Evolutionary conservation across 2,329 filamentous ascomycete species (phyloP), one percentile per base, ranked within the genome.

Genomic region (Periconia sp.): DNA sequence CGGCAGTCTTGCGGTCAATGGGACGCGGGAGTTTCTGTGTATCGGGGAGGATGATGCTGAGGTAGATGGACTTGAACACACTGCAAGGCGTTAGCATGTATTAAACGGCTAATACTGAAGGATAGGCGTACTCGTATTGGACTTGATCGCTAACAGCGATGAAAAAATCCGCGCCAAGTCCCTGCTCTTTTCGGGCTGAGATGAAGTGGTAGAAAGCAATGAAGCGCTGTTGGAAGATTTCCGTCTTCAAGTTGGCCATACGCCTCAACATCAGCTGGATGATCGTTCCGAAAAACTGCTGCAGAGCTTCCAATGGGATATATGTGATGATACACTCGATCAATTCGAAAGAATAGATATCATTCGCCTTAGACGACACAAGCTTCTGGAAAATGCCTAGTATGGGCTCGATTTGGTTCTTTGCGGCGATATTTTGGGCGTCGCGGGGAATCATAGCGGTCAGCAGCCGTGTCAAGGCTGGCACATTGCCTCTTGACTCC

Each of bases 311-410:
- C 78, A 82, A 79, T 36, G 89, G 83, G 60, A 96, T 87, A 7
- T 83, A 82, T 35, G 82, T 79, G 48, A 95, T 77, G 36, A 95
- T 78, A 4, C 86, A 81, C 65, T 99, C 94, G 46, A 99, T 78
- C 33, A 99, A 80, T 64, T 99, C 94, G 62, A 97, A 96, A 1
- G 86, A 89, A 61, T 92, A 86, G 15, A 83, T 78, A 66, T 99
- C 94, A 35, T 92, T 92, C 48, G 87, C 85, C 73, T 94, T 96
- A 54, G 82, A 85, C 3, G 81, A 80, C 29, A 96, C 78, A 9
- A 99, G 81, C 61, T 89, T 92, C 69, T 97, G 92, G 78, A 97
- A 99, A 51, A 99, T 94, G 43, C 91, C 89, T n/a, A 99, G 79
- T 35, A 97, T 84, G 3, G 88, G 84, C 65, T 95, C 89, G 28